Conservation (phyloP, 371 early-diverging fungal species). For the Capniomyces stellatus region DNA sequence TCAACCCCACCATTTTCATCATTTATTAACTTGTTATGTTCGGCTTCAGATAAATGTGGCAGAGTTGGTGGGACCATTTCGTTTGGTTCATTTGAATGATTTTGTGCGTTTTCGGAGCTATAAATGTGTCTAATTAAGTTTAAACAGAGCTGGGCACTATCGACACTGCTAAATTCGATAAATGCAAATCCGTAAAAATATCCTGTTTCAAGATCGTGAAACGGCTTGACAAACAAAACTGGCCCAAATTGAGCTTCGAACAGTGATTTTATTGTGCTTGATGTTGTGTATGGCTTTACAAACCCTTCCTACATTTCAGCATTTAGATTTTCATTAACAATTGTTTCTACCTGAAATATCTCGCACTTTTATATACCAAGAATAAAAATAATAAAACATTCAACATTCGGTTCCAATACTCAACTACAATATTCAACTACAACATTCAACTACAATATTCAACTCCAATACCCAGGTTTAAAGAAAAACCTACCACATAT, state of each 20-base stretch:
- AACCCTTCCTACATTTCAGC: conserved; percentile 4
- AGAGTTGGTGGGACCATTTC: no score
- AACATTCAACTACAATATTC: no score
- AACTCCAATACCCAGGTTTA: no score
- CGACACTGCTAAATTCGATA: conserved; percentile 4
- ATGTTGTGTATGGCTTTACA: conserved; percentile 2
- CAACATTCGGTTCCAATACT: no score
- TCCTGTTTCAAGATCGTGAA: background rate
- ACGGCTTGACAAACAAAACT: conserved; percentile 1
- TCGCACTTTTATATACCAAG: background rate
- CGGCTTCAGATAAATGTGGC: no score
- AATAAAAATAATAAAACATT: background rate
- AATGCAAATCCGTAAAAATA: conserved; percentile 4
- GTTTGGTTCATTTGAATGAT: no score
- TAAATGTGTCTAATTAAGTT: no score
- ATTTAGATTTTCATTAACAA: background rate
- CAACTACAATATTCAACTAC: no score
- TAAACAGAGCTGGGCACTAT: no score
- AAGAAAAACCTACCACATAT: background rate
- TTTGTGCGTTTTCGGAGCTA: no score
- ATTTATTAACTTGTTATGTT: no score
- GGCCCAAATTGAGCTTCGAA: background rate
- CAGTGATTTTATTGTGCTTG: background rate
- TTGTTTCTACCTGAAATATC: background rate
- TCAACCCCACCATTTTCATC: no score